Evolutionary conservation across 106 monocot genomes (phyloP), one percentile per base, ranked within the genome.

Genomic region (Iris macrosiphon): DNA sequence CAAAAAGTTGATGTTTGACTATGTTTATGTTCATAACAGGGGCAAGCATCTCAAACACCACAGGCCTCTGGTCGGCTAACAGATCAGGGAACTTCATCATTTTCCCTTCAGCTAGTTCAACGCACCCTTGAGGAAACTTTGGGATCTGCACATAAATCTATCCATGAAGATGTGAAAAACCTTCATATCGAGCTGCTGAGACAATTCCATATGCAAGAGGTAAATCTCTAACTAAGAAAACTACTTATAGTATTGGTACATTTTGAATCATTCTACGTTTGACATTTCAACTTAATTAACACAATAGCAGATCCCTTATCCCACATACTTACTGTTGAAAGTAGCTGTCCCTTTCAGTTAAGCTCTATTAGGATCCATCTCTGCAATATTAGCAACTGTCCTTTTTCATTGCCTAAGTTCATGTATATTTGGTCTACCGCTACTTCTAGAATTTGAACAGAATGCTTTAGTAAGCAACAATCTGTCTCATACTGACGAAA

Each of bases 181-280:
- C 80, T 93, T 24, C 93, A 93, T 57, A 75, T 93, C 45, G 93
- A 93, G 31, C 60, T 93, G 35, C 62, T 93, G 38, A 79, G 93
- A 52, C 93, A 93, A 62, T 84, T 93, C 69, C 93, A 93, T 39
- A 72, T 84, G 74, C 80, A 88, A 26, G 88, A 93, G 93, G 93
- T 93, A 40, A 40, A 40, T 40, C 40, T n/a, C n/a, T n/a, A n/a
- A n/a, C n/a, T n/a, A n/a, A n/a, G 4, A 17, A 45, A 8, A 8
- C 20, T 10, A 11, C 5, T 20, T 47, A 25, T 7, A 37, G 5
- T 37, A 12, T 12, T 37, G 37, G 8, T 37, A 7, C 37, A n/a
- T n/a, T n/a, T n/a, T n/a, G n/a, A n/a, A n/a, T n/a, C n/a, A n/a
- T n/a, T n/a, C n/a, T n/a, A n/a, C n/a, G n/a, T n/a, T n/a, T n/a